These are phyloP conservation scores for Jamesozyma piceae DNA, from an alignment of 805 yeast species.

Conservation along the genomic window DNA sequence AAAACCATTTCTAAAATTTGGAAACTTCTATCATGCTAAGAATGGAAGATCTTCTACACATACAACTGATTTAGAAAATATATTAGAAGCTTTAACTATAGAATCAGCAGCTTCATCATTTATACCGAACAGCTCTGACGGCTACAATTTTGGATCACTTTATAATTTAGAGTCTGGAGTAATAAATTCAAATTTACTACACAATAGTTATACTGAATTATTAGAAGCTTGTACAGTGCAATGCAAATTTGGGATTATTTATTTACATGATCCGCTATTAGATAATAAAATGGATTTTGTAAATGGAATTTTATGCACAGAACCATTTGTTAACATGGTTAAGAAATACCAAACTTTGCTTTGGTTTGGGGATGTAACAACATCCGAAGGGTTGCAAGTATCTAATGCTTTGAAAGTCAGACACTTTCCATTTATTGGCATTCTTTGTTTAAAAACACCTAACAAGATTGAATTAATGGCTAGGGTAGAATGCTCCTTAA, in stretches of 20 bases:
- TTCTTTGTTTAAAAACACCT: conserved; percentile 57
- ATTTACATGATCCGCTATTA: conserved; percentile 63
- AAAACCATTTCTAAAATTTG: conserved; percentile 17
- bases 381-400: conserved; percentile 75
- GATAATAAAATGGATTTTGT: conserved; percentile 51
- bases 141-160: conserved; percentile 21
- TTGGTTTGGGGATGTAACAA: conserved; percentile 85
- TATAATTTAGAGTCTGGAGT: conserved; percentile 18
- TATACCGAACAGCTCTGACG: not conserved
- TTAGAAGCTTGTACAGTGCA: conserved; percentile 58
- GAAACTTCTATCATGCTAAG: conserved; percentile 17
- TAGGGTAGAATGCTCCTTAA: conserved; percentile 18
- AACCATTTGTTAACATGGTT: conserved; percentile 39
- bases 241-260: conserved; percentile 63
- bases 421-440: conserved; percentile 72
- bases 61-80: conserved; percentile 6
- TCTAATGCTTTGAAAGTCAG: conserved; percentile 65
- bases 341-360: conserved; percentile 46
- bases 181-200: conserved; percentile 25
- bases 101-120: conserved; percentile 8
- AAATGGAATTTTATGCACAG: conserved; percentile 43
- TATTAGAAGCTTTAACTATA: conserved; percentile 12
- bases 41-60: conserved; percentile 10
- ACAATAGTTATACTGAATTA: conserved; percentile 76
- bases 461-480: conserved; percentile 26